These are phyloP conservation scores for Abortiporus biennis DNA, from an alignment of 1,284 basidiomycete genomes.

Conservation along the genomic window DNA sequence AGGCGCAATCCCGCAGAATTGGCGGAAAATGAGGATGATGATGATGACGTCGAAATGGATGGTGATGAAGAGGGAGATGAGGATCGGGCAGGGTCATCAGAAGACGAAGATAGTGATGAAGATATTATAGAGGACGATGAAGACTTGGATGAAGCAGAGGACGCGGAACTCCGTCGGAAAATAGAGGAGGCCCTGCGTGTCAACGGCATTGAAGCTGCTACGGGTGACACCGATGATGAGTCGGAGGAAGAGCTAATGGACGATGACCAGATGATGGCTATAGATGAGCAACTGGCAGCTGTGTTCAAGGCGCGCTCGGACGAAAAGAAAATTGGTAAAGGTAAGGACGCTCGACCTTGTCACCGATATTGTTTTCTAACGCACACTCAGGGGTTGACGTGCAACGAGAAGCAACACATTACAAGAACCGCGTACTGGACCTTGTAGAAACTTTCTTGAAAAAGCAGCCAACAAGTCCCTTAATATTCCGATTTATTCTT, in stretches of 20 bases:
- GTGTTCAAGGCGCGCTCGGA: conserved; percentile 75
- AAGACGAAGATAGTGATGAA: conserved; percentile 27
- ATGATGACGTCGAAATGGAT: conserved; percentile 33
- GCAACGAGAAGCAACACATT: conserved; percentile 83
- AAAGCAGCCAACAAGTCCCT: conserved; percentile 65
- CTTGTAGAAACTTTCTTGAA: conserved; percentile 82
- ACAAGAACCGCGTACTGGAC: conserved; percentile 93
- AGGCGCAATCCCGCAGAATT: conserved; percentile 58
- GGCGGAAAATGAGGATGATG: conserved; percentile 35
- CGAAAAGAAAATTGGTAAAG: conserved; percentile 58
- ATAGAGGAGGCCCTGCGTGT: conserved; percentile 77
- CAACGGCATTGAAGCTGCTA: conserved; percentile 59
- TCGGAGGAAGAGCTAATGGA: conserved; percentile 76
- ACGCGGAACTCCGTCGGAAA: conserved; percentile 69
- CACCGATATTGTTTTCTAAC: conserved; percentile 1
- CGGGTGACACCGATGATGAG: conserved; percentile 38
- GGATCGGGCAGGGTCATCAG: too few relatives aligned
- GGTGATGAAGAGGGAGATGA: conserved; percentile 31
- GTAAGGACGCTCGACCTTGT: conserved; percentile 26
- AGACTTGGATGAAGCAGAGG: conserved; percentile 41
- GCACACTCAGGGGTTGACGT: conserved; percentile 32
- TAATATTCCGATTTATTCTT: conserved; percentile 62
- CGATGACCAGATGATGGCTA: conserved; percentile 96
- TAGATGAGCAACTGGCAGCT: conserved; percentile 89
- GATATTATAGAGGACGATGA: conserved; percentile 47